A percentile compares a stretch with the other conserved stretches of the same genome.
phyloP scores from a whole-genome alignment of 441 rosid species.

The Flueggea neowawraea region DNA sequence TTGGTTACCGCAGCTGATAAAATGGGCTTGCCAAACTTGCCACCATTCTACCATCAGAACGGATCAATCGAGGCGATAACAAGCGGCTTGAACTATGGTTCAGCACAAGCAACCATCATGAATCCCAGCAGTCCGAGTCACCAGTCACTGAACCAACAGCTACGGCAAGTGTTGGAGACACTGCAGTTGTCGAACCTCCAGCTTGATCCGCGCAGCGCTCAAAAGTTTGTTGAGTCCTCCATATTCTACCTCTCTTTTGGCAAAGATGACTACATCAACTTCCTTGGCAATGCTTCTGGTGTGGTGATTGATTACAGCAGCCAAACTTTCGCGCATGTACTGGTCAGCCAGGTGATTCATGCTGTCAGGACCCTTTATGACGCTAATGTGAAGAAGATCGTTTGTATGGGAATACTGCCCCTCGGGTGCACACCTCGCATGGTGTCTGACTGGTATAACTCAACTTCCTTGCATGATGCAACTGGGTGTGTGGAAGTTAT shows the following conservation, averaged over 20 bases:
- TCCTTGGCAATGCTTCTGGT: slow-evolving; percentile 41
- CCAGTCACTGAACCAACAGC: slow-evolving; percentile 61
- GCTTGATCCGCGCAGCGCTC: slow-evolving; percentile 27
- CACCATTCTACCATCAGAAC: slow-evolving; percentile 46
- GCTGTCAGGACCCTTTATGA: slow-evolving; percentile 42
- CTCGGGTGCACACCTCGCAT: slow-evolving; percentile 56
- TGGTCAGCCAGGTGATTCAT: slow-evolving; percentile 46
- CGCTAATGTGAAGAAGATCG: slow-evolving; percentile 42
- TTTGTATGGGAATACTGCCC: slow-evolving; percentile 51
- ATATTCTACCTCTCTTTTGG: slow-evolving; percentile 68
- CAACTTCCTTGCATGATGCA: slow-evolving; percentile 6
- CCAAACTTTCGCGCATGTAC: slow-evolving; percentile 40
- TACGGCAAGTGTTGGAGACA: slow-evolving; percentile 58
- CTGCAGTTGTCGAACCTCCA: slow-evolving; percentile 52
- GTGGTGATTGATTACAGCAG: slow-evolving; percentile 38
- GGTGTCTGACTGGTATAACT: slow-evolving; percentile 34
- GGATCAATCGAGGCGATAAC: slow-evolving; percentile 36
- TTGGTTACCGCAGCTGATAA: slow-evolving; percentile 34
- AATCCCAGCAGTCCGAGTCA: slow-evolving; percentile 29
- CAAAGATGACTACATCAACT: slow-evolving; percentile 56
- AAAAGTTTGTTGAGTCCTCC: slow-evolving; percentile 35
- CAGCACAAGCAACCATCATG: slow-evolving; percentile 54
- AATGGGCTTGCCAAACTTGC: slow-evolving; percentile 36
- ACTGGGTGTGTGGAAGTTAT: slow-evolving; percentile 40
- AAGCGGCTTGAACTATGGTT: slow-evolving; percentile 52